These are phyloP conservation scores for Tricholoma sp. DNA, from an alignment of 768 basidiomycete genomes.

Conservation along the genomic window DNA sequence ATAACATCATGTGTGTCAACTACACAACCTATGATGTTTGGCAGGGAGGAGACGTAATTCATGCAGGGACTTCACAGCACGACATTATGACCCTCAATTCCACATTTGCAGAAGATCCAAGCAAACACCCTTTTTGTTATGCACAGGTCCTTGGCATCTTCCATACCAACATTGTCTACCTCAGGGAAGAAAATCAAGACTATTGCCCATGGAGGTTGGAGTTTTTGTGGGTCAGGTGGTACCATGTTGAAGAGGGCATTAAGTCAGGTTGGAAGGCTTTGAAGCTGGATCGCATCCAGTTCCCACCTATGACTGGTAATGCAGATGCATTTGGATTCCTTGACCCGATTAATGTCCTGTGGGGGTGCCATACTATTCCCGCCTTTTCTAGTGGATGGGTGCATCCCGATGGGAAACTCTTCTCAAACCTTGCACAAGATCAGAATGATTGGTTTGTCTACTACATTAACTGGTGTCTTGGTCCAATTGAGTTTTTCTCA, in stretches of 20 bases:
- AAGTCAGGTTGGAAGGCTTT: background rate
- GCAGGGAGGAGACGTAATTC: background rate
- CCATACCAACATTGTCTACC: background rate
- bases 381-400: constrained; percentile 12
- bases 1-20: background rate
- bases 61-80: background rate
- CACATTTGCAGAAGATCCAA: background rate
- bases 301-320: constrained; percentile 13
- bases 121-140: background rate
- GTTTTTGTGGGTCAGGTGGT: constrained; percentile 23
- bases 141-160: background rate
- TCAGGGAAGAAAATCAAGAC: background rate
- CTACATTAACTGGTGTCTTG: background rate
- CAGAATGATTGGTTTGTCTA: background rate
- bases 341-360: constrained; percentile 26
- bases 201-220: constrained; percentile 12
- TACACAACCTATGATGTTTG: background rate
- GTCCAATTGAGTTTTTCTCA: background rate
- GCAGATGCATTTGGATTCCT: constrained; percentile 30
- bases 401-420: background rate
- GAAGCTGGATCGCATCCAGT: constrained; percentile 16
- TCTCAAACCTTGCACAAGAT: background rate
- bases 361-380: constrained; percentile 29
- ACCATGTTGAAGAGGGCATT: constrained; percentile 2
- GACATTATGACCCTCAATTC: background rate